Evolutionary conservation across 2,329 filamentous ascomycete genomes (phyloP).

Genomic region (Colletotrichum tanaceti): DNA sequence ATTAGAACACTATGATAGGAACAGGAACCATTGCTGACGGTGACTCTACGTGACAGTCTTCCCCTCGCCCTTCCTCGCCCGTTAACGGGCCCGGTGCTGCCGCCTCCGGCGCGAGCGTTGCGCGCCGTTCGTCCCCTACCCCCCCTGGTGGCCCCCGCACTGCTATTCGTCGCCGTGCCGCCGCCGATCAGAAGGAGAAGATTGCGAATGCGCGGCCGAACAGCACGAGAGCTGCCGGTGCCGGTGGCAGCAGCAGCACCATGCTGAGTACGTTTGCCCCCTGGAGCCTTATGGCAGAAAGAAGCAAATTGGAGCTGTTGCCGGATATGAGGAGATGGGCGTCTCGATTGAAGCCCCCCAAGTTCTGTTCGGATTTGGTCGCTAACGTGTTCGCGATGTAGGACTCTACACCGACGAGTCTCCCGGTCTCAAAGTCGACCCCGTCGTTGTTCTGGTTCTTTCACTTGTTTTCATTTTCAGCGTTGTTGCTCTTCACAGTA

Average conservation of each 20-base stretch:
- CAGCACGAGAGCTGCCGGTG: slow-evolving; percentile 92
- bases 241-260: slow-evolving; percentile 95
- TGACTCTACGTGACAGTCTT: slow-evolving; percentile 57
- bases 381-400: slow-evolving; percentile 53
- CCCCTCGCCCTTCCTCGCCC: slow-evolving; percentile 70
- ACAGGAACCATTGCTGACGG: slow-evolving; percentile 6
- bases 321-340: neutral
- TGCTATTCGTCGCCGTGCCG: slow-evolving; percentile 93
- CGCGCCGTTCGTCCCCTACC: slow-evolving; percentile 85
- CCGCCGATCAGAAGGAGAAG: slow-evolving; percentile 97
- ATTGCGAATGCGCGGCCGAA: slow-evolving; percentile 92
- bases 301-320: neutral
- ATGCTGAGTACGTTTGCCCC: slow-evolving; percentile 84
- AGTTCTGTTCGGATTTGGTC: neutral
- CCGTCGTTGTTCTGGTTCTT: slow-evolving; percentile 94
- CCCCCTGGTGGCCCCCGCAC: slow-evolving; percentile 94
- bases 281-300: neutral
- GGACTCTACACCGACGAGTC: slow-evolving; percentile 98
- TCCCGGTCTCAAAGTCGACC: slow-evolving; percentile 96
- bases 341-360: neutral
- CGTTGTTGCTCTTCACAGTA: slow-evolving; percentile 97
- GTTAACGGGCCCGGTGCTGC: slow-evolving; percentile 62
- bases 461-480: slow-evolving; percentile 99
- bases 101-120: slow-evolving; percentile 75
- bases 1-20: neutral